These are phyloP conservation scores for Aspergillus intermedius DNA, from an alignment of 2,329 filamentous ascomycete species.

Conservation along the genomic window DNA sequence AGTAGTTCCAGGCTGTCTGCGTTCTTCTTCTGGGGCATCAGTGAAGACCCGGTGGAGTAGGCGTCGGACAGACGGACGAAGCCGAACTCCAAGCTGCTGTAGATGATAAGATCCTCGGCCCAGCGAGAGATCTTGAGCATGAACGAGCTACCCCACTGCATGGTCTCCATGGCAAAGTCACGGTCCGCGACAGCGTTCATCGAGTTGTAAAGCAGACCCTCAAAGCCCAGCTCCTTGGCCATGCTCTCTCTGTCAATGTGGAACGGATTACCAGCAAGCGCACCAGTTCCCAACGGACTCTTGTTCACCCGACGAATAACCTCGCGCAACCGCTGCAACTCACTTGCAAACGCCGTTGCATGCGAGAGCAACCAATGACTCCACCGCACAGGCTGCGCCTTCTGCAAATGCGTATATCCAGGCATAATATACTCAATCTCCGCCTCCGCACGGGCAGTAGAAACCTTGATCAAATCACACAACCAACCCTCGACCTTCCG, in stretches of 20 bases:
- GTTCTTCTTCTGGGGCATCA: slow-evolving; percentile 86
- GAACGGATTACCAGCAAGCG: slow-evolving; percentile 76
- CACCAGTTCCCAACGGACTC: slow-evolving; percentile 65
- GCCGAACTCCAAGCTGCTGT: slow-evolving; percentile 67
- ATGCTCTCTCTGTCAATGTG: slow-evolving; percentile 72
- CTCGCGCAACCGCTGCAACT: slow-evolving; percentile 71
- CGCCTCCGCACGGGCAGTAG: slow-evolving; percentile 61
- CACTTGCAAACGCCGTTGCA: slow-evolving; percentile 62
- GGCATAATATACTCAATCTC: slow-evolving; percentile 78
- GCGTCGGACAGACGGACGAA: slow-evolving; percentile 72
- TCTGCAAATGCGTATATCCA: slow-evolving; percentile 81
- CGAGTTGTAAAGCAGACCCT: slow-evolving; percentile 66
- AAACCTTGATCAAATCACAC: slow-evolving; percentile 62
- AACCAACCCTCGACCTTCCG: slow-evolving; percentile 63
- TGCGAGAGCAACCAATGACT: slow-evolving; percentile 75
- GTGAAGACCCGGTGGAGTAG: slow-evolving; percentile 67
- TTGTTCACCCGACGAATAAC: slow-evolving; percentile 68
- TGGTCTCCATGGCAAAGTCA: slow-evolving; percentile 74
- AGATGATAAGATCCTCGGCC: slow-evolving; percentile 82
- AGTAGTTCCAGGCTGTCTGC: slow-evolving; percentile 65
- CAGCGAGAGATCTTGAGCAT: slow-evolving; percentile 75
- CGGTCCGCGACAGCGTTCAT: slow-evolving; percentile 70
- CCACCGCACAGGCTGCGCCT: slow-evolving; percentile 74
- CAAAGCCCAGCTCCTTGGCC: slow-evolving; percentile 74
- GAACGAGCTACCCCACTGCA: slow-evolving; percentile 72